Conservation (phyloP, 805 yeast species). For the Debaryomyces castellii region DNA sequence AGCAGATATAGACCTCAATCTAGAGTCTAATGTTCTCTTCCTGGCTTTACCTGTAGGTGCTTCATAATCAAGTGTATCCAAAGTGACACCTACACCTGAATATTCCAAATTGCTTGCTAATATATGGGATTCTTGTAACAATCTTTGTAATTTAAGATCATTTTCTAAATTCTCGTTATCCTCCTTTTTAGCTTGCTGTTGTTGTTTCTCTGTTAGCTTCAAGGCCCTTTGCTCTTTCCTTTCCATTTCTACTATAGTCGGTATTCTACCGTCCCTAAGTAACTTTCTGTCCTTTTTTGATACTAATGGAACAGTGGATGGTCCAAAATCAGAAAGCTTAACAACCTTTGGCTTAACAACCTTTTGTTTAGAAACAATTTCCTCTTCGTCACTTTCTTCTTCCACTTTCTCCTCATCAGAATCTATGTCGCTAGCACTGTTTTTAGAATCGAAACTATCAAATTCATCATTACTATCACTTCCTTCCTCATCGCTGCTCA, state of each 20-base stretch:
- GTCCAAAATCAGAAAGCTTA: constrained; percentile 36
- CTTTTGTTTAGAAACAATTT: constrained; percentile 11
- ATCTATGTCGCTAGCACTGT: not conserved
- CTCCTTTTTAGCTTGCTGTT: constrained; percentile 35
- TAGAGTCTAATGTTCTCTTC: constrained; percentile 57
- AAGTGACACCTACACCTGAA: constrained; percentile 69
- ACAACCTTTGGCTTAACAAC: constrained; percentile 44
- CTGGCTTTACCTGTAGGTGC: constrained; percentile 70
- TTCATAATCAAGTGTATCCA: constrained; percentile 60
- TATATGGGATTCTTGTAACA: constrained; percentile 71
- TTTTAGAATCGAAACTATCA: constrained; percentile 9
- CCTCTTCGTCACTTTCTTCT: constrained; percentile 12
- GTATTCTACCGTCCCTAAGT: constrained; percentile 61
- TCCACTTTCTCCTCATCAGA: constrained; percentile 3
- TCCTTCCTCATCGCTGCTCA: constrained; percentile 16
- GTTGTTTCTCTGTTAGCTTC: constrained; percentile 34
- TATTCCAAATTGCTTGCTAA: constrained; percentile 40
- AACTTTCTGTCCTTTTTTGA: constrained; percentile 52
- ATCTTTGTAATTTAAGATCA: constrained; percentile 70
- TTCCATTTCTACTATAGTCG: constrained; percentile 39
- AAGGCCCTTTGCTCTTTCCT: constrained; percentile 20
- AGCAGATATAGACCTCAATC: constrained; percentile 48
- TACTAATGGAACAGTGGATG: constrained; percentile 18
- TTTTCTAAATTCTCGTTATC: constrained; percentile 58
- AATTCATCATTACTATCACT: constrained; percentile 11